Evolutionary conservation across 192 early-diverging fungal genomes (phyloP), one percentile per base, ranked within the genome.

Genomic region (Gigaspora rosea): DNA sequence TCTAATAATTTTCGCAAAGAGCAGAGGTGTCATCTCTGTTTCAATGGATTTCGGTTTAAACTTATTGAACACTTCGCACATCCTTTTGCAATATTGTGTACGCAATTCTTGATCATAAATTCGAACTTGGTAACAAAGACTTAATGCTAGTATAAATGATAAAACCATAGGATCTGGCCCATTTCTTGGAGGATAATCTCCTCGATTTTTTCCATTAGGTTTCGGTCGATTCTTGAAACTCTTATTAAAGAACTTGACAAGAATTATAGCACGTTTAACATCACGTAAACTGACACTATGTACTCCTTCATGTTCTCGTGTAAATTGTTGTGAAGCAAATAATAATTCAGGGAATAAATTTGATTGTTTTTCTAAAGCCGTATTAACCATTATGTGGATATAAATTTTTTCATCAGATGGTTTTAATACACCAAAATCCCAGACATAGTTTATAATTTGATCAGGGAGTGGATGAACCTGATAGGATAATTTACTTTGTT

Each of bases 261-360:
- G 68, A 41, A 20, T 65, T 16, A 78, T 50, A 36, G 77, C 65
- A 33, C 77, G 66, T 57, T 71, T 78, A 49, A 71, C 67, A 36
- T 78, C 77, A 50, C 77, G 77, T 15, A 78, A 47, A 52, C 77
- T 78, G 32, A 78, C 68, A 22, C 77, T 78, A 49, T 68, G n/a
- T 8, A 32, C 10, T 51, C 27, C 67, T 49, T 78, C 77, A 27
- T 33, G n/a, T 48, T 71, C 54, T 7, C 77, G 70, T 36, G 73
- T 78, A 27, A 71, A 78, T 58, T 71, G 11, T 70, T 78, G 77
- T 9, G 77, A 78, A 22, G n/a, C 64, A 71, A 71, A 78, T n/a
- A 78, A 49, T 48, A 73, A 71, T 18, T 78, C 77, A 8, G 49
- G n/a, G 4, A 78, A 71, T 32, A 46, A 20, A n/a, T 32, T 15